phyloP scores from a whole-genome alignment of 768 basidiomycete species.

The Rhodotorula sphaerocarpa region DNA sequence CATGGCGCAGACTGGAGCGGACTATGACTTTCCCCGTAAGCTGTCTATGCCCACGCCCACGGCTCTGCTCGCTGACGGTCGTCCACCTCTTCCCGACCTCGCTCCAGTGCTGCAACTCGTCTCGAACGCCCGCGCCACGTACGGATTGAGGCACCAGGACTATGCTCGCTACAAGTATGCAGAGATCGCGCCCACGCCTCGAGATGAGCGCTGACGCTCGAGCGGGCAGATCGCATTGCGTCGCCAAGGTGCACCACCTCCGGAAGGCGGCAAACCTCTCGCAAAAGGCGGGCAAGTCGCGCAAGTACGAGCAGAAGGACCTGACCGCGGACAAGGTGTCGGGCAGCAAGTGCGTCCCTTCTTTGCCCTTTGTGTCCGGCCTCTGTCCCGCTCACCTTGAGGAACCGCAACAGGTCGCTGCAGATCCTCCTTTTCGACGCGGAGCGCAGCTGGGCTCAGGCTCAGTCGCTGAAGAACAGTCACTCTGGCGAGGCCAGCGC shows the following conservation, averaged over 20 bases:
- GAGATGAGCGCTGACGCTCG: background rate
- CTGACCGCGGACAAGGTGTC: conserved; percentile 62
- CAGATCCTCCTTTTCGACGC: conserved; percentile 80
- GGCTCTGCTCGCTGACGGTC: too few species aligned
- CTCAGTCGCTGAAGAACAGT: conserved; percentile 58
- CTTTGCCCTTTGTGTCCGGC: conserved; percentile 2
- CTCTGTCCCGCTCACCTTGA: conserved; percentile 6
- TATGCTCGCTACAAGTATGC: conserved; percentile 70
- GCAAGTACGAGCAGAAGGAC: conserved; percentile 77
- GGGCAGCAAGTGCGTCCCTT: conserved; percentile 66
- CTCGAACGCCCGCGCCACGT: conserved; percentile 76
- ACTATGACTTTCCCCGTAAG: conserved; percentile 13
- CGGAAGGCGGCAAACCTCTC: conserved; percentile 75
- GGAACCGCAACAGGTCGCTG: conserved; percentile 43
- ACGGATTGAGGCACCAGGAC: conserved; percentile 85
- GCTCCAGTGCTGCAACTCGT: conserved; percentile 33
- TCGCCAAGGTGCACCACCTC: conserved; percentile 78
- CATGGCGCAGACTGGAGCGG: too few species aligned
- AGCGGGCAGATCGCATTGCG: conserved; percentile 71
- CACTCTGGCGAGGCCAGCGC: conserved; percentile 37
- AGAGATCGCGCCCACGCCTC: background rate
- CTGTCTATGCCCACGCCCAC: accelerated
- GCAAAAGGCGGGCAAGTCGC: conserved; percentile 60
- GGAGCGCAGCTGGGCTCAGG: conserved; percentile 84
- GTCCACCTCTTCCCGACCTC: background rate